Percentiles rank a stretch among this genome's conserved stretches.
Conservation (phyloP, 768 basidiomycete genomes). For the Phylloporus sp. region DNA sequence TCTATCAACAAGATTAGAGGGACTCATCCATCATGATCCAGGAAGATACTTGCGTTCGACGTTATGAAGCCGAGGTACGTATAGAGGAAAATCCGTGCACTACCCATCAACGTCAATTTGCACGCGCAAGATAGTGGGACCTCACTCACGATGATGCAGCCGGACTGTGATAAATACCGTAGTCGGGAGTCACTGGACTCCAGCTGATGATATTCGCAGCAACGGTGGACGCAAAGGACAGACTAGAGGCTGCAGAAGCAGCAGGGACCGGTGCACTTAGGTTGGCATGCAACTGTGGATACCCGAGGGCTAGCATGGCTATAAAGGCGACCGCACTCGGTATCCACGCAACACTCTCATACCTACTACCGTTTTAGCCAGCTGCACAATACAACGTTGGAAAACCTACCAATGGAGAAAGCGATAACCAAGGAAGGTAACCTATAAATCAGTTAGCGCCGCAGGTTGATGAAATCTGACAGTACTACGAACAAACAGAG, state of each 20-base stretch:
- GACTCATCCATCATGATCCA: neutral
- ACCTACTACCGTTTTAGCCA: conserved; percentile 40
- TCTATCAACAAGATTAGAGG: conserved; percentile 18
- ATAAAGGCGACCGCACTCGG: conserved; percentile 69
- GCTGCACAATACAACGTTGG: neutral
- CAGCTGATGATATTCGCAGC: conserved; percentile 44
- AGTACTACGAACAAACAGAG: conserved; percentile 24
- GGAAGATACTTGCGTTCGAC: conserved; percentile 33
- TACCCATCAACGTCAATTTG: conserved; percentile 11
- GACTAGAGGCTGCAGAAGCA: conserved; percentile 32
- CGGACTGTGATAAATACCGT: conserved; percentile 48
- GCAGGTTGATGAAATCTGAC: neutral
- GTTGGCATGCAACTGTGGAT: conserved; percentile 57
- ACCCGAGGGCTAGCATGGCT: conserved; percentile 63
- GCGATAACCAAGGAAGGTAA: conserved; percentile 63
- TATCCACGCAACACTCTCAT: conserved; percentile 72
- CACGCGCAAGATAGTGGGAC: neutral
- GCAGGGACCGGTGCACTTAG: conserved; percentile 34
- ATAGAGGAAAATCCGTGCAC: conserved; percentile 40
- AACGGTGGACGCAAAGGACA: conserved; percentile 45
- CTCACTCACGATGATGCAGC: conserved; percentile 56
- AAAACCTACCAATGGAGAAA: conserved; percentile 50
- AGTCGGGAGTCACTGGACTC: conserved; percentile 44
- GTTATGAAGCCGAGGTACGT: conserved; percentile 45
- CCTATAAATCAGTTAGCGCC: conserved; percentile 27